A percentile compares a stretch with the other conserved stretches of the same genome.
These are phyloP conservation scores for Coccomyxa sp. DNA, from an alignment of 139 green algal species.

Conservation along the genomic window DNA sequence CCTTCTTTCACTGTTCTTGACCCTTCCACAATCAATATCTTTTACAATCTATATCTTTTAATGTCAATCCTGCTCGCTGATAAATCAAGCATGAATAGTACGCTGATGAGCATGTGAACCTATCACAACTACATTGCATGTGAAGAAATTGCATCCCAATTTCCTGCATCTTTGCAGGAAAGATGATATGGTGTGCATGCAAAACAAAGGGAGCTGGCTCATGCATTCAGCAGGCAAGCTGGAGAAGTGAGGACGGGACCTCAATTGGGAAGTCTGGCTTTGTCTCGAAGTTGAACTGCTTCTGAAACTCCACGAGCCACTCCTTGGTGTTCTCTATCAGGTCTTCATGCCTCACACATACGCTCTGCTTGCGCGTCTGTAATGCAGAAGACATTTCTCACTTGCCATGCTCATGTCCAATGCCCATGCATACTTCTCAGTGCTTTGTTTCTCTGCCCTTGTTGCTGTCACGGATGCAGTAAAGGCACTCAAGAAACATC, in stretches of 20 bases:
- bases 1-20: neutral
- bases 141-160: neutral
- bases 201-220: neutral
- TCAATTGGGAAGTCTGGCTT: neutral
- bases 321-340: neutral
- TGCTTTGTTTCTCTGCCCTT: neutral
- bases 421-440: neutral
- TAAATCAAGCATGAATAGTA: neutral
- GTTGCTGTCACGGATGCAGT: neutral
- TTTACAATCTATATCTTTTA: neutral
- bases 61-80: neutral
- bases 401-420: neutral
- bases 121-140: neutral
- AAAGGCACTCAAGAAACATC: too few species aligned
- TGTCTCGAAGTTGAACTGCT: neutral
- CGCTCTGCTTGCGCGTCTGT: neutral
- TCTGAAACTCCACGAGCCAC: neutral
- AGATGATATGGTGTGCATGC: neutral
- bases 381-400: neutral
- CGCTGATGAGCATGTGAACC: neutral
- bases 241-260: neutral
- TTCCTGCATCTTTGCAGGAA: neutral
- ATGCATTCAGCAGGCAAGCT: neutral
- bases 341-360: slow-evolving; percentile 1
- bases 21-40: neutral